A percentile compares a stretch with the other conserved stretches of the same genome.
phyloP scores from a whole-genome alignment of 2,329 filamentous ascomycete genomes.

The Emergomyces pasteurianus region DNA sequence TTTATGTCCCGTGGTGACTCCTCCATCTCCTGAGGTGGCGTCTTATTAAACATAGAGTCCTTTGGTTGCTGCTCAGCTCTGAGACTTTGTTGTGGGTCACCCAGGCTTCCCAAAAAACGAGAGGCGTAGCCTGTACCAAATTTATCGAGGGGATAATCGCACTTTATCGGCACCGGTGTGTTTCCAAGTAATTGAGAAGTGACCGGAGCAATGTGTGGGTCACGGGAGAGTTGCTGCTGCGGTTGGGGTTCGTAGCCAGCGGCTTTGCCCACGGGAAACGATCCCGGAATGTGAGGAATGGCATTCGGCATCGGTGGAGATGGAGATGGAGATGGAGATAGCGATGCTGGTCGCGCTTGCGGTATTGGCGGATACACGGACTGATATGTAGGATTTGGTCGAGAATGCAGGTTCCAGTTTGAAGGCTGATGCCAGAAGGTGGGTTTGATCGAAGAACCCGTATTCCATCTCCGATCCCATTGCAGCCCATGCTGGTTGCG shows the following conservation, averaged over 20 bases:
- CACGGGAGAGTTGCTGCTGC: conserved; percentile 14
- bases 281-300: conserved; percentile 5
- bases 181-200: conserved; percentile 22
- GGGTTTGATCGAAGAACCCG: conserved; percentile 5
- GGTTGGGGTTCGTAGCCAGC: conserved; percentile 16
- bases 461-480: conserved; percentile 4
- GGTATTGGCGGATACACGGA: too few relatives aligned
- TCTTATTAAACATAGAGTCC: conserved; percentile 13
- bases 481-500: conserved; percentile 20
- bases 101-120: conserved; percentile 35
- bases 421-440: too few relatives aligned
- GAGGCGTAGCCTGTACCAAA: conserved; percentile 41
- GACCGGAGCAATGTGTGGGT: conserved; percentile 14
- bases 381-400: too few relatives aligned
- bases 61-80: conserved; percentile 17
- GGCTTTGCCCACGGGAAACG: conserved; percentile 9
- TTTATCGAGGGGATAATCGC: conserved; percentile 27
- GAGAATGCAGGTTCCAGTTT: too few relatives aligned
- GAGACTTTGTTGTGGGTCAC: conserved; percentile 8
- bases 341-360: too few relatives aligned
- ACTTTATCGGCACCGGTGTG: conserved; percentile 33
- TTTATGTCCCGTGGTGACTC: conserved; percentile 54
- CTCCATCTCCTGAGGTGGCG: conserved; percentile 34
- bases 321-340: not conserved
- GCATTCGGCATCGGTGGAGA: too few relatives aligned